Percentiles rank a stretch among this genome's conserved stretches.
phyloP scores from a whole-genome alignment of 2,329 filamentous ascomycete genomes.

The Fusarium multiceps region DNA sequence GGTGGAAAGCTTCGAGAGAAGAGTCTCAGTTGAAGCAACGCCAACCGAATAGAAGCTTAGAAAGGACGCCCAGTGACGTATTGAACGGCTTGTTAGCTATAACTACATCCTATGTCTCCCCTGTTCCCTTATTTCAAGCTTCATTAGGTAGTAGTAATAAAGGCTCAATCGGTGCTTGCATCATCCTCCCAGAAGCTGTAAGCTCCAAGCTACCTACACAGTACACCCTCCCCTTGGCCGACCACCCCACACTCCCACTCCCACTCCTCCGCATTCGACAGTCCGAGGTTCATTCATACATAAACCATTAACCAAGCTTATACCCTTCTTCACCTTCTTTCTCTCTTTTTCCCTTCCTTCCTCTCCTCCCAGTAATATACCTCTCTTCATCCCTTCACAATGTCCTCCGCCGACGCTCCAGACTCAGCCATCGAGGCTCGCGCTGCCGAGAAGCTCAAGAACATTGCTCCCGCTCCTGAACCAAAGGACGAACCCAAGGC shows the following conservation, averaged over 20 bases:
- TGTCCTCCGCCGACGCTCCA: slow-evolving; percentile 44
- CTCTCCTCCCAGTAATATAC: not conserved
- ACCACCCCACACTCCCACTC: slow-evolving; percentile 38
- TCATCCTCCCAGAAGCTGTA: slow-evolving; percentile 5
- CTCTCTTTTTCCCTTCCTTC: not conserved
- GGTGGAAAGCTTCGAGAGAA: slow-evolving; percentile 18
- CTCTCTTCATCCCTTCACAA: slow-evolving; percentile 22
- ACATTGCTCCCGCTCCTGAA: slow-evolving; percentile 58
- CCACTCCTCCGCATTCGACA: slow-evolving; percentile 37
- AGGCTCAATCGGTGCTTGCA: slow-evolving; percentile 15
- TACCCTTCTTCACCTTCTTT: slow-evolving; percentile 7
- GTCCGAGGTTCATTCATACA: slow-evolving; percentile 27
- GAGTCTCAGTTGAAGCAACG: not conserved
- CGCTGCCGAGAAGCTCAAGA: slow-evolving; percentile 59
- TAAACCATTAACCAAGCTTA: slow-evolving; percentile 2
- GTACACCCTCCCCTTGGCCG: slow-evolving; percentile 41
- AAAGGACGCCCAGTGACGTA: slow-evolving; percentile 35
- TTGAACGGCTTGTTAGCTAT: not conserved
- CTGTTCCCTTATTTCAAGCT: not conserved
- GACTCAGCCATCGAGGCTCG: slow-evolving; percentile 45
- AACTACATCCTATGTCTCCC: not conserved
- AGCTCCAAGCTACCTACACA: slow-evolving; percentile 7
- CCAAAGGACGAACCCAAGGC: slow-evolving; percentile 56
- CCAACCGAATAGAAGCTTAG: slow-evolving; percentile 1
- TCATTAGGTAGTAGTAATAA: not conserved